Evolutionary conservation across 2,329 filamentous ascomycete species (phyloP), one percentile per base, ranked within the genome.

Genomic region (Moelleriella libera): DNA sequence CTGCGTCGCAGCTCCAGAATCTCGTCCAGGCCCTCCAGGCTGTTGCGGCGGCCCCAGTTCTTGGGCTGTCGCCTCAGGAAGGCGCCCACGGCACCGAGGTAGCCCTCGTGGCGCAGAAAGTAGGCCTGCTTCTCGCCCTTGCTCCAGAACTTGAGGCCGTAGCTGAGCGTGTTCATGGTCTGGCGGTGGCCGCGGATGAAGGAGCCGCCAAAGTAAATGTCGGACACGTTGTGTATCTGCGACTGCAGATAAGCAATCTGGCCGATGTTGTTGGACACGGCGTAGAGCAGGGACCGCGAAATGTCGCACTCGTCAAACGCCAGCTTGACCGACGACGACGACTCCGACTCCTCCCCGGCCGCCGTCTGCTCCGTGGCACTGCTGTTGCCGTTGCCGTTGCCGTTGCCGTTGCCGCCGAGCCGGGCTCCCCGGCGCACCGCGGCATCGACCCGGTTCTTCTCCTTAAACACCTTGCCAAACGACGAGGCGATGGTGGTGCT

Each of bases 191-290:
- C 92, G 41, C 92, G 82, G 60, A 98, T 97, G 62, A 97, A 98
- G 6, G 85, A 92, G 29, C 92, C 92, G 28, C 92, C 92, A 65
- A 98, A 98, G 69, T 98, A 98, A 51, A 98, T 97, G 59, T 90
- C 82, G 52, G 86, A 84, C 30, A 97, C 72, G 43, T 83, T 78
- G 67, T 98, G 90, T 60, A 95, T 92, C 63, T 96, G 89, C 5
- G 88, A 92, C 62, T 97, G 92, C n/a, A 98, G 73, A 63, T 92
- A 96, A 42, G 92, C 88, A 57, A 98, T 94, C 68, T 98, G 92
- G 12, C 92, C 92, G 53, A 97, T 96, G 66, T 97, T 97, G 70
- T 97, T 97, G 63, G 85, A 90, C 55, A 97, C 88, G 29, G 92
- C 92, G 66, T 95, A 98, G 0, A 98, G 77, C 14, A 98, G 74